Conservation (phyloP, 2,329 filamentous ascomycete species). For the Epichloe sp. region DNA sequence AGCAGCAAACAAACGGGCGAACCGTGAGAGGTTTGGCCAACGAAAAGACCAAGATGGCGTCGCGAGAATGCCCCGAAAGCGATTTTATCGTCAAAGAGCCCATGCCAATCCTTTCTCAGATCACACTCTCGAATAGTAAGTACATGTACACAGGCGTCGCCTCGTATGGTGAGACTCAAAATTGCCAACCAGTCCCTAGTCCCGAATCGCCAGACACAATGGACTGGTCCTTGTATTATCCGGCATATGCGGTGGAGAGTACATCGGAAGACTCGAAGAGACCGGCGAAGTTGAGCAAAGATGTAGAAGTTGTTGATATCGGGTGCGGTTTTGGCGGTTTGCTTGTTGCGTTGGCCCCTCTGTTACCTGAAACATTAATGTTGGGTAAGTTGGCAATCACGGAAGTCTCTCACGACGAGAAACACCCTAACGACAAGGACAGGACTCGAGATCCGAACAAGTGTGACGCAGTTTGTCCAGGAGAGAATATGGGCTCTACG, state of each 20-base stretch:
- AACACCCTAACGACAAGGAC: conserved; percentile 3
- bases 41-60: conserved; percentile 37
- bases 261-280: conserved; percentile 15
- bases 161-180: conserved; percentile 3
- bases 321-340: conserved; percentile 93
- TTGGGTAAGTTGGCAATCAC: conserved; percentile 45
- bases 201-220: conserved; percentile 68
- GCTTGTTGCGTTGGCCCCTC: conserved; percentile 69
- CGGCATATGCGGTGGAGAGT: conserved; percentile 46
- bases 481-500: conserved; percentile 77
- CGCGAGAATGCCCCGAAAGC: conserved; percentile 72
- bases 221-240: conserved; percentile 84
- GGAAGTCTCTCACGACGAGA: background rate
- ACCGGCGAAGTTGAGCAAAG: conserved; percentile 30
- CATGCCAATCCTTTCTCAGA: conserved; percentile 98
- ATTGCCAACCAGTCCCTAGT: conserved; percentile 30
- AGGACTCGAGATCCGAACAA: conserved; percentile 86
- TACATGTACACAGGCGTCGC: background rate
- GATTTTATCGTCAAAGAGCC: conserved; percentile 89
- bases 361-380: conserved; percentile 69
- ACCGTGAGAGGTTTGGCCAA: conserved; percentile 53
- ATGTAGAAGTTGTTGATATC: conserved; percentile 89
- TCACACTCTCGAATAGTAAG: conserved; percentile 74
- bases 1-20: conserved; percentile 42
- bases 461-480: conserved; percentile 83